phyloP scores from a whole-genome alignment of 2,329 filamentous ascomycete genomes.

The Xylaria sp. region DNA sequence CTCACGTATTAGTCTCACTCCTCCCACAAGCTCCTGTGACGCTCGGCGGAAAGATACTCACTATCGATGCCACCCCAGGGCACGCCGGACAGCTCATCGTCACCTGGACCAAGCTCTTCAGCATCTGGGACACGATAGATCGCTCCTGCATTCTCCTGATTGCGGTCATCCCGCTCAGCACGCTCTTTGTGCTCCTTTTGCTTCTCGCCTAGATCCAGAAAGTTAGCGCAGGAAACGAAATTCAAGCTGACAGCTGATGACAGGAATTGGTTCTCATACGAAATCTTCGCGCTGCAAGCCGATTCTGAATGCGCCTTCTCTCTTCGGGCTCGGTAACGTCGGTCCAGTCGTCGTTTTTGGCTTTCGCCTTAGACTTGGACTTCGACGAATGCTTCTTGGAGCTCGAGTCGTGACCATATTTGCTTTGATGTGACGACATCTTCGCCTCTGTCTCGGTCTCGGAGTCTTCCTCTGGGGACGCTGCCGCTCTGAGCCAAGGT shows the following conservation, averaged over 20 bases:
- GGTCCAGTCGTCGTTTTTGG: slow-evolving; percentile 72
- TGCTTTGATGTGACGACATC: slow-evolving; percentile 50
- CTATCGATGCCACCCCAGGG: slow-evolving; percentile 77
- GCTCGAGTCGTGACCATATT: slow-evolving; percentile 51
- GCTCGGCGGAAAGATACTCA: slow-evolving; percentile 20
- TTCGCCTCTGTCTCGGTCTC: slow-evolving; percentile 35
- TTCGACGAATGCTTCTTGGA: slow-evolving; percentile 52
- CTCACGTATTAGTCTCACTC: slow-evolving; percentile 20
- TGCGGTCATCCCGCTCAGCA: slow-evolving; percentile 70
- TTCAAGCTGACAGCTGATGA: slow-evolving; percentile 27
- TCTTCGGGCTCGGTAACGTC: slow-evolving; percentile 76
- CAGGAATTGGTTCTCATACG: slow-evolving; percentile 61
- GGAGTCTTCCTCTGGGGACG: slow-evolving; percentile 7
- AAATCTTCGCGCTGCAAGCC: slow-evolving; percentile 80
- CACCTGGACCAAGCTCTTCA: slow-evolving; percentile 63
- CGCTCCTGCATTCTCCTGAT: slow-evolving; percentile 71
- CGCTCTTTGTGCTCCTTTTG: slow-evolving; percentile 74
- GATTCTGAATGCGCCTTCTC: slow-evolving; percentile 79
- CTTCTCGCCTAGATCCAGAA: slow-evolving; percentile 70
- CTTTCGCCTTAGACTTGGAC: slow-evolving; percentile 50
- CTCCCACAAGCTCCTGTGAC: background rate
- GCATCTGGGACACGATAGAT: slow-evolving; percentile 71
- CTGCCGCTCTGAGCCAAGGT: slow-evolving; percentile 26
- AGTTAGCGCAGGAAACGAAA: slow-evolving; percentile 30
- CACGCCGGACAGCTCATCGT: slow-evolving; percentile 69